These are phyloP conservation scores for Claviceps maximensis DNA, from an alignment of 2,329 filamentous ascomycete genomes.

Conservation along the genomic window DNA sequence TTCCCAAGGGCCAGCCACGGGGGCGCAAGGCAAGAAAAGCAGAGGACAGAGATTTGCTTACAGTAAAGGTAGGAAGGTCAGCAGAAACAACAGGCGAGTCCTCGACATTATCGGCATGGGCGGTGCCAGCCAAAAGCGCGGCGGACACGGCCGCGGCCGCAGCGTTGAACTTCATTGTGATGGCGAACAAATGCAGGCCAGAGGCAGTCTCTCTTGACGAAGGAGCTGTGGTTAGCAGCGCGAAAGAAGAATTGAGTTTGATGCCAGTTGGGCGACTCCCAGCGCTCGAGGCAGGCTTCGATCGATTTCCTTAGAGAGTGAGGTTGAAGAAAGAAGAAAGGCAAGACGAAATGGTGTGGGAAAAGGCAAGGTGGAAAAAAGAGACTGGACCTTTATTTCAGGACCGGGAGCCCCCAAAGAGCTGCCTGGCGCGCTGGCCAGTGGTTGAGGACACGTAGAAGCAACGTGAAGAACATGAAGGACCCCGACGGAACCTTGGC, in stretches of 20 bases:
- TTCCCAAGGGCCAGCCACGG: no score
- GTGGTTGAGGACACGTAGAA: constrained; percentile 13
- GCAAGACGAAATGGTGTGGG: constrained; percentile 7
- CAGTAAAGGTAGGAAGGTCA: constrained; percentile 73
- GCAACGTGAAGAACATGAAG: background rate
- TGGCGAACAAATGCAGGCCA: constrained; percentile 27
- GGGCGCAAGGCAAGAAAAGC: background rate
- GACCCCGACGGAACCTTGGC: background rate
- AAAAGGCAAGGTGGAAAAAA: constrained; percentile 11
- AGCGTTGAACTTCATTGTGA: constrained; percentile 72
- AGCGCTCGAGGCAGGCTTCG: constrained; percentile 15
- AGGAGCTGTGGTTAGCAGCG: constrained; percentile 8
- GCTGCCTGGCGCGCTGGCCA: background rate
- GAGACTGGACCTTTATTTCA: background rate
- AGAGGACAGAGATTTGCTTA: constrained; percentile 34
- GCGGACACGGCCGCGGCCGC: constrained; percentile 65
- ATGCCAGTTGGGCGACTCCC: constrained; percentile 10
- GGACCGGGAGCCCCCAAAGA: background rate
- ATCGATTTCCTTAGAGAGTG: constrained; percentile 14
- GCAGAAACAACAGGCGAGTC: constrained; percentile 47
- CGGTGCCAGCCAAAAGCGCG: constrained; percentile 55
- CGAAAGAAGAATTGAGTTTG: constrained; percentile 10
- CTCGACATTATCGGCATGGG: constrained; percentile 55
- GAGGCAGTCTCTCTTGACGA: background rate
- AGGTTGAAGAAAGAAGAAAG: constrained; percentile 12